Conservation (phyloP, 2,329 filamentous ascomycete species). For the Plectosphaerella sp. region DNA sequence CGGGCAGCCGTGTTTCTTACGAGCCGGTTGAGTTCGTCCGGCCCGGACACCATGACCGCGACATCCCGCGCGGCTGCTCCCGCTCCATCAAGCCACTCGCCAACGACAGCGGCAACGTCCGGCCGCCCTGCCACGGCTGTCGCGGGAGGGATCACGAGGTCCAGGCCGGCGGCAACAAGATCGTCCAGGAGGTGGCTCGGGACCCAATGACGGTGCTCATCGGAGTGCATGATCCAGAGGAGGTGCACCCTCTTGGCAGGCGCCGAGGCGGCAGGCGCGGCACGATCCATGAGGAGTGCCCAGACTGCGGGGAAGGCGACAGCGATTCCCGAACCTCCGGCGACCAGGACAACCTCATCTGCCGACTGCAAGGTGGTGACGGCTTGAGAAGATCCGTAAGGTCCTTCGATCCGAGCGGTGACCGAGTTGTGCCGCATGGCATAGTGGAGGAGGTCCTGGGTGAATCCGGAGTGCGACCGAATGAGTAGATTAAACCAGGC, state of each 20-base stretch:
- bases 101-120: conserved; percentile 40
- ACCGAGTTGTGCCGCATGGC: conserved; percentile 39
- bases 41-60: conserved; percentile 56
- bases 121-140: conserved; percentile 50
- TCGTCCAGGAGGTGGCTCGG: conserved; percentile 42
- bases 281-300: conserved; percentile 32
- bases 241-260: conserved; percentile 35
- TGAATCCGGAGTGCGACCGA: conserved; percentile 57
- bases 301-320: conserved; percentile 58
- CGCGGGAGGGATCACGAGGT: conserved; percentile 49
- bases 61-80: conserved; percentile 23
- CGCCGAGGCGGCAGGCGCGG: neutral
- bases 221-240: conserved; percentile 55
- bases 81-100: conserved; percentile 25
- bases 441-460: conserved; percentile 46
- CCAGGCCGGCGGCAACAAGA: conserved; percentile 41
- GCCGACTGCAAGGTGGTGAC: conserved; percentile 45
- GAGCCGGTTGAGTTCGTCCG: conserved; percentile 55
- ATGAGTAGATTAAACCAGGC: conserved; percentile 55
- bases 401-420: conserved; percentile 54
- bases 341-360: conserved; percentile 49
- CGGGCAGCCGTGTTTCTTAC: conserved; percentile 55
- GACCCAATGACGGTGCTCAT: conserved; percentile 50
- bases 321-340: conserved; percentile 61
- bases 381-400: conserved; percentile 56